A percentile compares a stretch with the other conserved stretches of the same genome.
These are phyloP conservation scores for Camellia sinensis DNA, from an alignment of 148 eudicot species.

Conservation along the genomic window DNA sequence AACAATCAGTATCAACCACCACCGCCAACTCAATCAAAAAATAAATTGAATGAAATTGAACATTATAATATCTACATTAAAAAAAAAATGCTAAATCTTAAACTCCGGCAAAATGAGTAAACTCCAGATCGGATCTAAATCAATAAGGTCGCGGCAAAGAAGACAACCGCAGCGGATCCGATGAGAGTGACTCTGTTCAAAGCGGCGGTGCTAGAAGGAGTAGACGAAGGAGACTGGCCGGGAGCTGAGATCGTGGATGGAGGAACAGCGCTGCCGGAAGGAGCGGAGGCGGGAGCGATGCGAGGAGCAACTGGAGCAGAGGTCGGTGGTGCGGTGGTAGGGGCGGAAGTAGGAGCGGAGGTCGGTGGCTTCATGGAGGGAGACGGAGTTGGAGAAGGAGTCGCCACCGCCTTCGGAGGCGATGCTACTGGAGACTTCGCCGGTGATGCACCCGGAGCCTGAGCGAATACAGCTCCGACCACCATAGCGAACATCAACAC, in stretches of 20 bases:
- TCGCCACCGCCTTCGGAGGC: constrained; percentile 21
- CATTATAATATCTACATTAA: too few relatives aligned
- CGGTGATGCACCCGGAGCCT: constrained; percentile 42
- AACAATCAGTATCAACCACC: too few relatives aligned
- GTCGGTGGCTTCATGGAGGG: too few relatives aligned
- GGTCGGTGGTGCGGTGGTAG: constrained; percentile 14
- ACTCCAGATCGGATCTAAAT: constrained; percentile 41
- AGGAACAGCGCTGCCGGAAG: too few relatives aligned
- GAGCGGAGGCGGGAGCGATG: too few relatives aligned
- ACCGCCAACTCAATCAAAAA: too few relatives aligned
- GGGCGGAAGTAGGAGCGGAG: background rate
- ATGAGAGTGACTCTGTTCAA: constrained; percentile 36
- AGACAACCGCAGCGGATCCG: constrained; percentile 41
- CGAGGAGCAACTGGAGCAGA: constrained; percentile 12
- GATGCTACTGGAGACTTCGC: constrained; percentile 17
- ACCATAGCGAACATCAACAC: constrained; percentile 31
- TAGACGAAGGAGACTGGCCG: too few relatives aligned
- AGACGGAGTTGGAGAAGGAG: too few relatives aligned
- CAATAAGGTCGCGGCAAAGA: constrained; percentile 39
- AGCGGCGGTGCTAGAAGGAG: constrained; percentile 19
- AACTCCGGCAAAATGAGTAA: background rate
- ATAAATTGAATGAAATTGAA: too few relatives aligned
- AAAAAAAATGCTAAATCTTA: background rate
- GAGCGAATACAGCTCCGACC: constrained; percentile 46
- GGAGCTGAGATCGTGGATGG: too few relatives aligned